phyloP scores from a whole-genome alignment of 257 asterid genomes.

The Jasminum sambac region DNA sequence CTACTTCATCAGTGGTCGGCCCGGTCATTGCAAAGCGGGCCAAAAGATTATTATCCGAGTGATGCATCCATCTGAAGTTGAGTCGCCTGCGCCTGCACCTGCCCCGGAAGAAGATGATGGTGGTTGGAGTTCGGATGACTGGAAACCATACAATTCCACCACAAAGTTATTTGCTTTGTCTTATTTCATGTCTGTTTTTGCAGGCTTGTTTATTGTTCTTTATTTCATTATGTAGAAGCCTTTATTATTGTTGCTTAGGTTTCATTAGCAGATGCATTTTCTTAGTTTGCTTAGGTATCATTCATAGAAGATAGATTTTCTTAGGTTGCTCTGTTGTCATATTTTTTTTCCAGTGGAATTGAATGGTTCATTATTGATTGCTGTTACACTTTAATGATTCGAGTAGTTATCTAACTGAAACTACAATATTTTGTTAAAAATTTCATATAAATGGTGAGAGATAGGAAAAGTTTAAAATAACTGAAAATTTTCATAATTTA shows the following conservation, averaged over 20 bases:
- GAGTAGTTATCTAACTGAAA: not conserved
- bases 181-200: conserved; percentile 30
- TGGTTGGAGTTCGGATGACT: conserved; percentile 11
- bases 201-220: conserved; percentile 28
- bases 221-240: conserved; percentile 35
- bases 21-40: conserved; percentile 59
- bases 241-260: not conserved
- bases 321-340: not conserved
- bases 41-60: conserved; percentile 64
- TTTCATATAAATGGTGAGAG: not conserved
- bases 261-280: not conserved
- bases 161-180: conserved; percentile 29
- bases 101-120: conserved; percentile 30
- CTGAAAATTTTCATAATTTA: not conserved
- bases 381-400: not conserved
- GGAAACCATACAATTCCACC: conserved; percentile 33
- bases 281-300: not conserved
- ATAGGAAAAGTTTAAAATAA: not conserved
- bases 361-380: not conserved
- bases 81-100: conserved; percentile 36
- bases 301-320: not conserved
- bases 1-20: conserved; percentile 73
- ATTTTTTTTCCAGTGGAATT: not conserved
- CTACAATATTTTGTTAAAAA: no score
- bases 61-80: conserved; percentile 50